Evolutionary conservation across 2,329 filamentous ascomycete species (phyloP).

Genomic region (Sodiomyces alkalinus): DNA sequence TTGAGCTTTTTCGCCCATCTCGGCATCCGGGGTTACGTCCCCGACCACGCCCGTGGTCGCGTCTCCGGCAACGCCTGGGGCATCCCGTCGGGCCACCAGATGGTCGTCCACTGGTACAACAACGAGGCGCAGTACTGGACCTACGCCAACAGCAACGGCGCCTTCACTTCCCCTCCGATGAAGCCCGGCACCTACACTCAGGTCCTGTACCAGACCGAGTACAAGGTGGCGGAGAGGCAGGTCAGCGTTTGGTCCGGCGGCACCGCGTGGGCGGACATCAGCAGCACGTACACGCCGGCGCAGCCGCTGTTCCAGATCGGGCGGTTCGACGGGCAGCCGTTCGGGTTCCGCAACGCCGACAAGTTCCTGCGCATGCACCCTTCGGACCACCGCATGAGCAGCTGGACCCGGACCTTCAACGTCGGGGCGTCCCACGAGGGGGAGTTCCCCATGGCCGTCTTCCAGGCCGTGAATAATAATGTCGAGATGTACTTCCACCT

Average conservation of each 20-base stretch:
- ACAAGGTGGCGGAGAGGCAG: slow-evolving; percentile 32
- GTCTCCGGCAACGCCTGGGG: slow-evolving; percentile 47
- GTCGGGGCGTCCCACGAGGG: slow-evolving; percentile 35
- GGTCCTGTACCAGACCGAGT: slow-evolving; percentile 46
- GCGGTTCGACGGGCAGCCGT: slow-evolving; percentile 48
- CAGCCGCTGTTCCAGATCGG: slow-evolving; percentile 49
- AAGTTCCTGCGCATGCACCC: slow-evolving; percentile 56
- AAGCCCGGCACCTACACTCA: slow-evolving; percentile 55
- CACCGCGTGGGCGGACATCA: slow-evolving; percentile 33
- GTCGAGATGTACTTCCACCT: slow-evolving; percentile 46
- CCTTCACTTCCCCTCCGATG: slow-evolving; percentile 50
- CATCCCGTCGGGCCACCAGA: slow-evolving; percentile 32
- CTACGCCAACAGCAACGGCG: slow-evolving; percentile 35
- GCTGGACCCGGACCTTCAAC: slow-evolving; percentile 44
- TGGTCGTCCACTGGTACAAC: slow-evolving; percentile 54
- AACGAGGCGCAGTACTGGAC: slow-evolving; percentile 48
- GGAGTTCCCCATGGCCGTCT: slow-evolving; percentile 51
- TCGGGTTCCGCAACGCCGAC: slow-evolving; percentile 50
- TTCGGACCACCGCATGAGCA: slow-evolving; percentile 45
- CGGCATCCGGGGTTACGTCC: slow-evolving; percentile 40
- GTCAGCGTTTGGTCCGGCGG: slow-evolving; percentile 34
- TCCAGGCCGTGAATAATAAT: slow-evolving; percentile 43
- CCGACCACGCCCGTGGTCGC: slow-evolving; percentile 37
- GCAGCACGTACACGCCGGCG: slow-evolving; percentile 27
- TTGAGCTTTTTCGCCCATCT: slow-evolving; percentile 45